phyloP scores from a whole-genome alignment of 208 protist species.

The Crithidia sp. region DNA sequence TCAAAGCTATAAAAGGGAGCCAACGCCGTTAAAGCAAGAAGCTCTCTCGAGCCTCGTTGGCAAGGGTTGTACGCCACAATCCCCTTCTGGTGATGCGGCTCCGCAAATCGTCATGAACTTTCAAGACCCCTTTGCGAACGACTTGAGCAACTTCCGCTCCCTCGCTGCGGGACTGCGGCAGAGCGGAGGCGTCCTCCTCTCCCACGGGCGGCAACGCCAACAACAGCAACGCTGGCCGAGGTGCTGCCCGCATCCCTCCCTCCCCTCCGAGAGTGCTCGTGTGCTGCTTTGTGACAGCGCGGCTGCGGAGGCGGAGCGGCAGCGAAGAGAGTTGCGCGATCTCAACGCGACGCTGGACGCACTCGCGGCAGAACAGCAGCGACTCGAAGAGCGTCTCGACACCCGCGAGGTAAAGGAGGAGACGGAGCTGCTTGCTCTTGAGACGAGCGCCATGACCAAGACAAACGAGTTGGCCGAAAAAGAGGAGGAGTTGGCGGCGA shows the following conservation, averaged over 20 bases:
- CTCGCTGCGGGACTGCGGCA: slow-evolving; percentile 14
- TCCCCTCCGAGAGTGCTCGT: background rate
- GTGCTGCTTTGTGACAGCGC: background rate
- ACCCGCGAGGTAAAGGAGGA: slow-evolving; percentile 61
- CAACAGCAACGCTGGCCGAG: background rate
- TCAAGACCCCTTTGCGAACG: slow-evolving; percentile 71
- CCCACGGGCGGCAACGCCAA: background rate
- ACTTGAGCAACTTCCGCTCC: slow-evolving; percentile 44
- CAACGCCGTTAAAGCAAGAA: no score
- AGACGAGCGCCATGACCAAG: slow-evolving; percentile 59
- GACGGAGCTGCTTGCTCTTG: slow-evolving; percentile 56
- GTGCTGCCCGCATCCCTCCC: background rate
- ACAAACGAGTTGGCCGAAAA: slow-evolving; percentile 45
- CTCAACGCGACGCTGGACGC: slow-evolving; percentile 52
- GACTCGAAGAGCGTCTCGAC: slow-evolving; percentile 41
- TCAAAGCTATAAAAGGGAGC: no score
- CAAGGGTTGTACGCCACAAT: no score
- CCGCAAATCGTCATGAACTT: slow-evolving; percentile 52
- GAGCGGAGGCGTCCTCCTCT: slow-evolving; percentile 2
- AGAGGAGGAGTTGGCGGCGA: slow-evolving; percentile 30
- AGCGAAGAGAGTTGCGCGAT: slow-evolving; percentile 30
- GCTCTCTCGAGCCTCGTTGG: no score
- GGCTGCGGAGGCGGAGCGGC: slow-evolving; percentile 10
- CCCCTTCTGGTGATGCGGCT: background rate
- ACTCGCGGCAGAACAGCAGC: slow-evolving; percentile 53